These are phyloP conservation scores for Rhododendron kiyosumense DNA, from an alignment of 148 eudicot genomes.

Conservation along the genomic window DNA sequence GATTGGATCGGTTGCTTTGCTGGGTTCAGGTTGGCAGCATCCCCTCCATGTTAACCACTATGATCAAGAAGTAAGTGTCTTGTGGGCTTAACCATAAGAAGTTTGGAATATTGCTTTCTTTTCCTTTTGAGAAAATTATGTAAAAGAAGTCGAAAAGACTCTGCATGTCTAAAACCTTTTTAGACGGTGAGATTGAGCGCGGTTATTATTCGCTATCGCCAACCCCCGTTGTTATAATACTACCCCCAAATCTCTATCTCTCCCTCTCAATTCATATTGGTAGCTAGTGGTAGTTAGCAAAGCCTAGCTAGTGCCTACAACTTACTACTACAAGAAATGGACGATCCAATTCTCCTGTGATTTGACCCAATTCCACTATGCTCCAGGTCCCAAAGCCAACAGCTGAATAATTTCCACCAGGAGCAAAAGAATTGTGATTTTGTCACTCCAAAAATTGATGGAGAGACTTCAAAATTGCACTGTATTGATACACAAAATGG, in stretches of 20 bases:
- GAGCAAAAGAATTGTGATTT: too few species aligned
- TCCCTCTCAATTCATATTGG: too few species aligned
- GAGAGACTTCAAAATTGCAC: too few species aligned
- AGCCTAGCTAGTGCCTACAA: background rate
- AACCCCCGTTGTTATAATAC: too few species aligned
- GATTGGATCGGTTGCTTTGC: too few species aligned
- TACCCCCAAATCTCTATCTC: too few species aligned
- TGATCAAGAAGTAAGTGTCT: background rate
- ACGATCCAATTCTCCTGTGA: background rate
- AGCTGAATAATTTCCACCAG: background rate
- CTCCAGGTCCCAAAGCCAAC: background rate
- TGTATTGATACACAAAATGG: too few species aligned
- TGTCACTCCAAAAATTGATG: too few species aligned
- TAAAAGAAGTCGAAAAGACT: background rate
- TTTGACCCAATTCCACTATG: background rate
- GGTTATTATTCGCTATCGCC: rapidly evolving
- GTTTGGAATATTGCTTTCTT: background rate
- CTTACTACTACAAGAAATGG: background rate
- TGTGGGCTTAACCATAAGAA: background rate
- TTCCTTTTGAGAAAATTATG: background rate
- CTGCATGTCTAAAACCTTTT: too few species aligned
- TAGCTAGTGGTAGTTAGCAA: background rate
- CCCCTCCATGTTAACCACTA: background rate
- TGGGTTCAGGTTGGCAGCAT: too few species aligned
- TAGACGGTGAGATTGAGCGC: too few species aligned